Evolutionary conservation across 768 basidiomycete species (phyloP).

Genomic region (Leccinum uliginosum): DNA sequence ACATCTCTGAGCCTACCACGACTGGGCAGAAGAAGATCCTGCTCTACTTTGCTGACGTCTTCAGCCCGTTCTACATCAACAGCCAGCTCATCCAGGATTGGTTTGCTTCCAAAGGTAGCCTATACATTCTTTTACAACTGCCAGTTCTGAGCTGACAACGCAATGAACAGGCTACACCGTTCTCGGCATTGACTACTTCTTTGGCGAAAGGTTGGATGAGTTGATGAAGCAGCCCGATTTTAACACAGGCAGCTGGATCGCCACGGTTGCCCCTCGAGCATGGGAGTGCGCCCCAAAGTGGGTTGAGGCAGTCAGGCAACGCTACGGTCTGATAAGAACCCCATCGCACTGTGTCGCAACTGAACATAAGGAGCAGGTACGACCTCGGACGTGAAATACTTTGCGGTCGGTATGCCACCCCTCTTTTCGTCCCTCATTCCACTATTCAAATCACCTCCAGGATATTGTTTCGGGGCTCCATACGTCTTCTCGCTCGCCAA

Average conservation of each 20-base stretch:
- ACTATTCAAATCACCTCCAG: constrained; percentile 22
- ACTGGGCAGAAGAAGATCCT: constrained; percentile 40
- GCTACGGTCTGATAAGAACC: constrained; percentile 37
- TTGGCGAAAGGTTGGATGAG: constrained; percentile 48
- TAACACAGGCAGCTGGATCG: constrained; percentile 41
- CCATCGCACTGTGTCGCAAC: constrained; percentile 6
- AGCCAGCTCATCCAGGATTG: constrained; percentile 60
- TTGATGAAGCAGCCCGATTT: constrained; percentile 36
- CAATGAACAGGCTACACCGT: constrained; percentile 41
- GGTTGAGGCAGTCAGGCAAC: constrained; percentile 46
- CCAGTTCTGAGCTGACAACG: neutral
- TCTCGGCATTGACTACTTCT: constrained; percentile 60
- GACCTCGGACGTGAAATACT: constrained; percentile 35
- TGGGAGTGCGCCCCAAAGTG: constrained; percentile 42
- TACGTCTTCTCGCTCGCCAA: constrained; percentile 45
- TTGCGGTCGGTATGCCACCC: constrained; percentile 37
- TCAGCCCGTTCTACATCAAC: constrained; percentile 55
- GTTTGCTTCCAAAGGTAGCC: constrained; percentile 52
- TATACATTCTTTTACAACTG: neutral
- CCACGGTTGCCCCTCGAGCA: constrained; percentile 33
- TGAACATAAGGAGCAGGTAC: constrained; percentile 8
- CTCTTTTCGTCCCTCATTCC: neutral
- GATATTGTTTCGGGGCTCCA: constrained; percentile 58
- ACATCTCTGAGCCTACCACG: constrained; percentile 45
- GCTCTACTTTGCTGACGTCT: constrained; percentile 57